phyloP scores from a whole-genome alignment of 192 early-diverging fungal species.

The Backusella macrospora region DNA sequence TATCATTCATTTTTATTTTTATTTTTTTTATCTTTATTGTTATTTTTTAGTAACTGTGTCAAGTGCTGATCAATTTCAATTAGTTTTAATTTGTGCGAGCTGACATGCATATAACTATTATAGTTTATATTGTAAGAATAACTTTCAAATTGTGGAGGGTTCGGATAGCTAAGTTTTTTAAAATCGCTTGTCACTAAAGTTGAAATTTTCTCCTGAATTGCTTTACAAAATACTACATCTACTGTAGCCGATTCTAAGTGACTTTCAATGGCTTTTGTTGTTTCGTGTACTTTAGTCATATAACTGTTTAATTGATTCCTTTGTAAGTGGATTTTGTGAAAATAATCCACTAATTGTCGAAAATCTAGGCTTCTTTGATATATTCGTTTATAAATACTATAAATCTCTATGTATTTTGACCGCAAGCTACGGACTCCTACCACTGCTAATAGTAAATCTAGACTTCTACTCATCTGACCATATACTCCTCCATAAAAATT shows the following conservation, averaged over 20 bases:
- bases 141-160: not conserved
- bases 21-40: not conserved
- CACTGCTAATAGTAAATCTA: not conserved
- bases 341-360: not conserved
- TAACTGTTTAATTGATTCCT: slow-evolving; percentile 1
- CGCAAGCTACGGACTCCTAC: not conserved
- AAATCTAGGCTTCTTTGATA: slow-evolving; percentile 2
- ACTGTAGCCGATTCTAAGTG: not conserved
- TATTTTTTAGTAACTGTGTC: not conserved
- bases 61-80: slow-evolving; percentile 4
- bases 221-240: not conserved
- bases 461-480: not conserved
- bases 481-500: slow-evolving; percentile 1
- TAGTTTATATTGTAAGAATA: not conserved
- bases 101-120: slow-evolving; percentile 11
- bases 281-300: not conserved
- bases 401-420: not conserved
- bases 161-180: not conserved
- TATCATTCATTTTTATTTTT: not conserved
- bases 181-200: not conserved
- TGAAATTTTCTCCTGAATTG: slow-evolving; percentile 6
- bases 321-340: not conserved
- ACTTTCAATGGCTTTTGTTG: not conserved
- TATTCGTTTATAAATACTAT: slow-evolving; percentile 8
- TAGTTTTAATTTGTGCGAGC: not conserved